Base-by-base conservation (phyloP, 2,329 filamentous ascomycete genomes). In the Colletotrichum filicis region DNA sequence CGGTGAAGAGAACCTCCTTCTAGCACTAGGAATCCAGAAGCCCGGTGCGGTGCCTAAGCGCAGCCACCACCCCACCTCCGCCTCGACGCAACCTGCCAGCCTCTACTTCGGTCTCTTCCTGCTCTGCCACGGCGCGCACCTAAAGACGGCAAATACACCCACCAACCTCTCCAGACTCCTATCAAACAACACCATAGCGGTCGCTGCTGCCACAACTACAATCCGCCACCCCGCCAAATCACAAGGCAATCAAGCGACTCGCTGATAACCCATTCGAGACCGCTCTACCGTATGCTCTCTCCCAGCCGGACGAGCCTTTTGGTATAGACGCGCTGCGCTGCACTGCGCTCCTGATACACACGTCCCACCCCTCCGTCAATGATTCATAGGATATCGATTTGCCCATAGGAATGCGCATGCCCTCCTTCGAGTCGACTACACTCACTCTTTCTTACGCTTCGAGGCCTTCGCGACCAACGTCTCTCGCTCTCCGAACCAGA, bases 31-130 rank as follows among this genome's bases (percentile, higher is more conserved):
- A 37, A 61, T 71, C 56, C 56, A 73, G 66, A 73, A 66, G 68
- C 60, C 60, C 71, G 71, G 71, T 73, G 71, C 61, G 46, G 66
- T 61, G 71, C 67, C 71, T 61, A 73, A 73, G 71, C 71, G 71
- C 67, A 73, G 67, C 71, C 66, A 73, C 71, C 71, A 65, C 71
- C 60, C 71, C 71, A 73, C 66, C 66, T 65, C 61, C 56, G 71
- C 42, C 66, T 73, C 71, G 56, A 59, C 70, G 55, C 46, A 73
- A 59, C 53, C 70, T 42, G 42, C 59, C 60, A 73, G 66, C 66
- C 30, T 61, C 49, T 53, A 52, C 49, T 61, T 58, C 62, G 60
- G 70, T 58, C 60, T 60, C 55, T 60, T 70, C 53, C 61, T 65
- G 60, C 61, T 70, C 66, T 70, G 66, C 70, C 71, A 66, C 71